Base-by-base conservation (phyloP, 2,329 filamentous ascomycete species). In the Fusarium sp. region DNA sequence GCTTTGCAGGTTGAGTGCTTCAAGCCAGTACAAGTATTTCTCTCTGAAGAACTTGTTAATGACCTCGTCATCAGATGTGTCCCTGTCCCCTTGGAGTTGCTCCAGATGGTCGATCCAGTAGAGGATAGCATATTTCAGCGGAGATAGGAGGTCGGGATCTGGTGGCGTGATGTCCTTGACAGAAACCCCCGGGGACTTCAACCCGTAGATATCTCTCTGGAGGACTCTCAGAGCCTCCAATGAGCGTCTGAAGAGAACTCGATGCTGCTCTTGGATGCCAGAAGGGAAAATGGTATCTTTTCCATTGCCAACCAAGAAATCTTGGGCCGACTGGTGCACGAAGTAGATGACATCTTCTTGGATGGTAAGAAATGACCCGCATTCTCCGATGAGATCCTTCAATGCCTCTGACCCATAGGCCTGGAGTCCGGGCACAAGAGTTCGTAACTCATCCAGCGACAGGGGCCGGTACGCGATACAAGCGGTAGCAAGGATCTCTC, bases 321-420 rank as follows among this genome's bases (percentile, higher is more conserved):
- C 84, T 66, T 84, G 84, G 1, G 83, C 85, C 2, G 84, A 86
- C 64, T 84, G 81, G 66, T 86, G 83, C 1, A 86, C 78, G 67
- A 85, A 81, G 51, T 76, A 81, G 10, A 85, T 57, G 2, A 33
- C 64, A 2, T 57, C 62, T 1, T 81, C 66, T 38, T 74, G 75
- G 27, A 83, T 7, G 2, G 78, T 83, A 3, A 86, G 72, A 55
- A 86, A 84, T 9, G 82, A 86, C 9, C 83, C 67, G 14, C 83
- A 86, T 6, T 71, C 38, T 12, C 69, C 51, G 11, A 86, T 74
- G 10, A 84, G 70, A 2, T 81, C 65, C 27, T 57, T 42, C 16
- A 83, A 20, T 0, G 63, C 55, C 7, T 75, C 66, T n/a, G 40
- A 7, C 17, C 77, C 62, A 14, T n/a, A 62, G 4, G 3, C 16